Evolutionary conservation across 2,329 filamentous ascomycete species (phyloP).

Genomic region (Diaporthe capsici): DNA sequence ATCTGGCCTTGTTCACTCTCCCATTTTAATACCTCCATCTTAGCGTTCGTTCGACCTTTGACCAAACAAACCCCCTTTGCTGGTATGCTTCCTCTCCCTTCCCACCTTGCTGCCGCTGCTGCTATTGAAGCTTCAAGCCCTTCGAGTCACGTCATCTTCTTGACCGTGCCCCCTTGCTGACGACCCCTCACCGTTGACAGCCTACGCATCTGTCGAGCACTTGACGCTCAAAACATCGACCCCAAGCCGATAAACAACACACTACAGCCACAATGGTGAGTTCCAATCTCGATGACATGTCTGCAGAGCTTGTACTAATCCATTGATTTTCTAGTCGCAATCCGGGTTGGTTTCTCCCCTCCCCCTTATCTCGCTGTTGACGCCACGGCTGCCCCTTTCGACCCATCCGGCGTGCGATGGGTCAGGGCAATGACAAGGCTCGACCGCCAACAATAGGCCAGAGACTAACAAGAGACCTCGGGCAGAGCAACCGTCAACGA

Average conservation of each 20-base stretch:
- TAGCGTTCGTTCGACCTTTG: constrained; percentile 34
- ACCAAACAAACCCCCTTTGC: constrained; percentile 23
- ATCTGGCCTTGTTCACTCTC: constrained; percentile 30
- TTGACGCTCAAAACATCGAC: constrained; percentile 27
- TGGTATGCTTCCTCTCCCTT: constrained; percentile 31
- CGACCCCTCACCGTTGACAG: constrained; percentile 42
- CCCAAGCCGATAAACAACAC: constrained; percentile 26
- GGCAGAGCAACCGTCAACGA: constrained; percentile 78
- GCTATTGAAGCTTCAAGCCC: constrained; percentile 8
- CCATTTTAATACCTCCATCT: constrained; percentile 34
- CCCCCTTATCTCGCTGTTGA: constrained; percentile 32
- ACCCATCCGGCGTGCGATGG: constrained; percentile 4
- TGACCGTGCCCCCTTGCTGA: constrained; percentile 34
- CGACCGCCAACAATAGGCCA: constrained; percentile 16
- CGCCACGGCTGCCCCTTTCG: constrained; percentile 13
- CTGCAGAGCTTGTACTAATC: constrained; percentile 24
- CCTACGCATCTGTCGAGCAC: constrained; percentile 36
- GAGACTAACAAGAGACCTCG: constrained; percentile 30
- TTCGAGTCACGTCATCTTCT: constrained; percentile 38
- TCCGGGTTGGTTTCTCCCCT: constrained; percentile 70
- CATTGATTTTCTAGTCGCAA: constrained; percentile 68
- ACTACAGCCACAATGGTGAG: constrained; percentile 41
- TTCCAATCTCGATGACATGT: neutral
- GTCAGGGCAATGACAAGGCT: constrained; percentile 15
- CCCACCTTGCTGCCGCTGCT: neutral